Percentiles rank a stretch among this genome's conserved stretches.
phyloP scores from a whole-genome alignment of 176 grass and related monocot species.

The Thalia dealbata region DNA sequence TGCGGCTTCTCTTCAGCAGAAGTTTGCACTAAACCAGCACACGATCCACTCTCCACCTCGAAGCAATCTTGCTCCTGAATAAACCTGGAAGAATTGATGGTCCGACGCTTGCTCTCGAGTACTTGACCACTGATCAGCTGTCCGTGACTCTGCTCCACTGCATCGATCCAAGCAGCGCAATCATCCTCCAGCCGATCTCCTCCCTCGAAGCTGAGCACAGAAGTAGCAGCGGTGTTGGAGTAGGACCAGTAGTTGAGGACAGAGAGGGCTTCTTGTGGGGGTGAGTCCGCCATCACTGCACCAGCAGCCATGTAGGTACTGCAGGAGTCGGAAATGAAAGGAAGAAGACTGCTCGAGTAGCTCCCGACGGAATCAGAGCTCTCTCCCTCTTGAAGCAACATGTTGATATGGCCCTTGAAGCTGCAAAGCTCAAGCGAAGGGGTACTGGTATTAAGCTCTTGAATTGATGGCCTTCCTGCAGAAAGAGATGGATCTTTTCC shows the following conservation, averaged over 20 bases:
- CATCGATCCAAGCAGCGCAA: constrained; percentile 52
- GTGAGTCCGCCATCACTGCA: constrained; percentile 16
- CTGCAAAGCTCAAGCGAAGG: constrained; percentile 58
- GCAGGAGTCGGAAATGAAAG: constrained; percentile 27
- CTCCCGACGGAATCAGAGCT: constrained; percentile 19
- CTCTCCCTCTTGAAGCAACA: constrained; percentile 20
- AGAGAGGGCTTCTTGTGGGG: constrained; percentile 22
- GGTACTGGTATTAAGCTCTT: constrained; percentile 10
- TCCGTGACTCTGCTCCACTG: constrained; percentile 26
- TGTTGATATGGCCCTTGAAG: constrained; percentile 17
- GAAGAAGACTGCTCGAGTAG: constrained; percentile 25
- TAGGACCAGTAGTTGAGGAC: constrained; percentile 32
- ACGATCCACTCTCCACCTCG: background rate
- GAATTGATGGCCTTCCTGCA: constrained; percentile 11
- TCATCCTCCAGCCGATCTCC: constrained; percentile 34
- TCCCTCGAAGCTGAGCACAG: constrained; percentile 82
- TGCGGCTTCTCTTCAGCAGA: background rate
- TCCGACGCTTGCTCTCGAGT: background rate
- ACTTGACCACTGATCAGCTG: background rate
- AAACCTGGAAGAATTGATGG: background rate
- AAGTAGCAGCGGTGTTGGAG: constrained; percentile 40
- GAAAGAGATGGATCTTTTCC: constrained; percentile 43
- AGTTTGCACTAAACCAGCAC: background rate
- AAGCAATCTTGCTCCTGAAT: constrained; percentile 6
- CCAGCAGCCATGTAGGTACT: constrained; percentile 15